These are phyloP conservation scores for Phenoliferia sp. DNA, from an alignment of 1,284 basidiomycete species.

Conservation along the genomic window DNA sequence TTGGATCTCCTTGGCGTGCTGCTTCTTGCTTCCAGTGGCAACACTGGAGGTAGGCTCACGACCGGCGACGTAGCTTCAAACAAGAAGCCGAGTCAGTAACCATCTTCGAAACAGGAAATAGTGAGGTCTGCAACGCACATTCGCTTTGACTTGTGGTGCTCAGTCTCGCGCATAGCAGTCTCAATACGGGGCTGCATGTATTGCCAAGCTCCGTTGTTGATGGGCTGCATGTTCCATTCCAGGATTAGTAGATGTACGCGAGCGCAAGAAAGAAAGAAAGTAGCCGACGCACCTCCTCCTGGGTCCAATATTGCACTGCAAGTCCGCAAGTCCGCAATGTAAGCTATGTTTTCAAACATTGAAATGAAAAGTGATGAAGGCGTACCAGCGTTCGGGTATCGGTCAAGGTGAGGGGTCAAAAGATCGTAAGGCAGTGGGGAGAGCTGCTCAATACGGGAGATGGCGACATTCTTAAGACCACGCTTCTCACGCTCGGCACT, in stretches of 20 bases:
- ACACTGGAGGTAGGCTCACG: slow-evolving; percentile 57
- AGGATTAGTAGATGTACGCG: not conserved
- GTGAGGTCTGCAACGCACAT: slow-evolving; percentile 47
- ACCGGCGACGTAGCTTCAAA: slow-evolving; percentile 53
- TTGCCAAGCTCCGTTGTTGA: slow-evolving; percentile 63
- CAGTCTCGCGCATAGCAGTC: slow-evolving; percentile 58
- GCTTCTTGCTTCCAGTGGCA: slow-evolving; percentile 57
- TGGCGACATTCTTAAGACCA: slow-evolving; percentile 81
- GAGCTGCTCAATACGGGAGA: slow-evolving; percentile 89
- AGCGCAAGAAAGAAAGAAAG: not conserved
- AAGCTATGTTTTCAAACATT: slow-evolving; percentile 47
- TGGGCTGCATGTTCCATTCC: no score
- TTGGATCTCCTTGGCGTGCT: slow-evolving; percentile 30
- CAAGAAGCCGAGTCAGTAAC: not conserved
- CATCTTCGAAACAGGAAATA: slow-evolving; percentile 46
- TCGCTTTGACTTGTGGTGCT: slow-evolving; percentile 86
- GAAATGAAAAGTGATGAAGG: slow-evolving; percentile 7
- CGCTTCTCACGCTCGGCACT: slow-evolving; percentile 76
- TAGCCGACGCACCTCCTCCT: slow-evolving; percentile 21
- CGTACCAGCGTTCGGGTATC: slow-evolving; percentile 69
- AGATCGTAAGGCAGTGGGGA: slow-evolving; percentile 91
- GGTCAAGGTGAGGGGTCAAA: slow-evolving; percentile 62
- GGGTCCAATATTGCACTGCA: slow-evolving; percentile 29
- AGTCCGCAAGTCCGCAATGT: not conserved
- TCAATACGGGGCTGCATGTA: slow-evolving; percentile 59